phyloP scores from a whole-genome alignment of 139 green algal genomes.

The Chlorella sp. region DNA sequence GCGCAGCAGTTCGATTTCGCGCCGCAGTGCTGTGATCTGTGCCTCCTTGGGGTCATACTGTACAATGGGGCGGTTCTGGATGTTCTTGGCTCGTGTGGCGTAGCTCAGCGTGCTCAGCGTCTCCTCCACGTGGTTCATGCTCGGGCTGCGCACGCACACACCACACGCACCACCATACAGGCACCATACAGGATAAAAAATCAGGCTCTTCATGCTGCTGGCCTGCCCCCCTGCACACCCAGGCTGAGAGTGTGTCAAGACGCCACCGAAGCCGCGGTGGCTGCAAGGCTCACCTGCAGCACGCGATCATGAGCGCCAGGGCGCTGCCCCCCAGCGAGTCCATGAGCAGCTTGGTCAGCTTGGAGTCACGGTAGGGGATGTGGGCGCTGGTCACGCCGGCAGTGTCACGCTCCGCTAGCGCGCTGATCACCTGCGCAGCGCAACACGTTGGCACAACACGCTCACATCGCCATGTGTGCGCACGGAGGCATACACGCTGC shows the following conservation, averaged over 20 bases:
- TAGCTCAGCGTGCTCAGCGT: constrained; percentile 86
- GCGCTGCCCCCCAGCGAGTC: constrained; percentile 59
- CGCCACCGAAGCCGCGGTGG: too few species aligned
- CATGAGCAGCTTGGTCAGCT: constrained; percentile 89
- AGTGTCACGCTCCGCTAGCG: constrained; percentile 50
- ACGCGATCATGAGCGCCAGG: constrained; percentile 86
- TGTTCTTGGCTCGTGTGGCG: constrained; percentile 83
- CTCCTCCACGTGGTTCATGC: constrained; percentile 48
- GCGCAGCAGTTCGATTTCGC: constrained; percentile 74
- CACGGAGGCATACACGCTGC: too few species aligned
- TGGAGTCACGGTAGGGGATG: constrained; percentile 64
- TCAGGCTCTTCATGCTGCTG: too few species aligned
- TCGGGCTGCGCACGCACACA: constrained; percentile 7
- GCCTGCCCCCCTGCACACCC: too few species aligned
- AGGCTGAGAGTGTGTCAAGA: too few species aligned
- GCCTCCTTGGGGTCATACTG: constrained; percentile 51
- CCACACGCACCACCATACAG: too few species aligned
- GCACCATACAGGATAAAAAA: too few species aligned
- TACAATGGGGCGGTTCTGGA: constrained; percentile 60
- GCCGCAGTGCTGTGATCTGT: constrained; percentile 32
- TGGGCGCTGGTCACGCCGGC: constrained; percentile 24
- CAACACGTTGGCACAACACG: too few species aligned
- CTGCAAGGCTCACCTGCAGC: constrained; percentile 44
- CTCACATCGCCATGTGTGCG: too few species aligned
- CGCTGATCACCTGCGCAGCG: constrained; percentile 56